Conservation (phyloP, 306 rosid species). For the Castanopsis chinensis region DNA sequence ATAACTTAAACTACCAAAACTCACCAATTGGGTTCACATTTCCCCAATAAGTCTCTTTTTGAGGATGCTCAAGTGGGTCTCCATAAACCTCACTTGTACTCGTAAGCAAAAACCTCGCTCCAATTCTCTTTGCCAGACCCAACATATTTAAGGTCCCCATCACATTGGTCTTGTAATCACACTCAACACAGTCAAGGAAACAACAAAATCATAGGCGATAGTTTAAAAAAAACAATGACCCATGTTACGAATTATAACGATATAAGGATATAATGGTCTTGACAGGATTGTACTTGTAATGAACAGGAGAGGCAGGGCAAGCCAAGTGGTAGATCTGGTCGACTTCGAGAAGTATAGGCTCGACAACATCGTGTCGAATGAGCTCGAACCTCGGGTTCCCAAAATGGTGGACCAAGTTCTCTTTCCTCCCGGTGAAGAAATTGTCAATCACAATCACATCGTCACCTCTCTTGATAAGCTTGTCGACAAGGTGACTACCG, state of each 20-base stretch:
- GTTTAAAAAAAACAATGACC: not conserved
- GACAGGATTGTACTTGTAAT: constrained; percentile 87
- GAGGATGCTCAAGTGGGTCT: constrained; percentile 97
- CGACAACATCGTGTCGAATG: constrained; percentile 88
- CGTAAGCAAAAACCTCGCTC: constrained; percentile 88
- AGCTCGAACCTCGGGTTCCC: constrained; percentile 83
- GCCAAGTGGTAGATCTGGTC: constrained; percentile 98
- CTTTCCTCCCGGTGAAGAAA: constrained; percentile 85
- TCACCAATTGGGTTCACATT: constrained; percentile 97
- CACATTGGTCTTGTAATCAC: constrained; percentile 91
- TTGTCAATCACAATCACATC: constrained; percentile 86
- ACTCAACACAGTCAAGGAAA: constrained; percentile 43
- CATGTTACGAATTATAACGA: not conserved
- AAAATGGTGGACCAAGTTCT: constrained; percentile 68
- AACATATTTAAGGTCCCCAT: constrained; percentile 97
- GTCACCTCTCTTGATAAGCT: constrained; percentile 63
- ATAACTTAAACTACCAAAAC: constrained; percentile 14
- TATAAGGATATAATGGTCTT: constrained; percentile 91
- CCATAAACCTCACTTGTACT: constrained; percentile 99
- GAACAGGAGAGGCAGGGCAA: constrained; percentile 96
- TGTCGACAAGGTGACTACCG: constrained; percentile 86
- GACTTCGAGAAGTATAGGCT: constrained; percentile 82
- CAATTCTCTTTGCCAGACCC: constrained; percentile 95
- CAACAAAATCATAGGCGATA: not conserved
- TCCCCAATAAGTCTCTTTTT: constrained; percentile 97